Conservation (phyloP, 495 filamentous ascomycete species). For the Xylaria palmicola region DNA sequence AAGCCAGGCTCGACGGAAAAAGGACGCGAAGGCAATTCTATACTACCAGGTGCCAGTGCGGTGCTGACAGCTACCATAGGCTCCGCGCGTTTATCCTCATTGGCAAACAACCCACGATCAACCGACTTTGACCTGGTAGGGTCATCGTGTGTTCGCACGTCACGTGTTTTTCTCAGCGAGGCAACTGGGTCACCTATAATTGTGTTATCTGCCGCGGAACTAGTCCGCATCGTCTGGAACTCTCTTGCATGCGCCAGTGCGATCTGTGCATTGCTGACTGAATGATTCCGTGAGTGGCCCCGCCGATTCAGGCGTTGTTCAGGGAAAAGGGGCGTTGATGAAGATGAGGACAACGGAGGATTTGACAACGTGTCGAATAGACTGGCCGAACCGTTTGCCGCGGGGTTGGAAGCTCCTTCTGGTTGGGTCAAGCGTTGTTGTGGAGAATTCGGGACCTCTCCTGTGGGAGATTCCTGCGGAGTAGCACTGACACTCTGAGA, state of each 20-base stretch:
- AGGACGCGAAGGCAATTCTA: conserved; percentile 50
- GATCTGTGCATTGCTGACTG: conserved; percentile 57
- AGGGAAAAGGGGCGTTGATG: conserved; percentile 39
- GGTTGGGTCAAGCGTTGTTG: conserved; percentile 45
- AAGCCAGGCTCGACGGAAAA: conserved; percentile 32
- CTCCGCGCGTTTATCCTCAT: conserved; percentile 60
- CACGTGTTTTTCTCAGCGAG: conserved; percentile 42
- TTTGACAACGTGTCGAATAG: conserved; percentile 36
- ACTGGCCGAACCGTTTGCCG: conserved; percentile 38
- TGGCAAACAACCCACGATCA: conserved; percentile 55
- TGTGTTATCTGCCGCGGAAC: conserved; percentile 45
- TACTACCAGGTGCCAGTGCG: conserved; percentile 60
- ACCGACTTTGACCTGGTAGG: conserved; percentile 51
- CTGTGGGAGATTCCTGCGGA: conserved; percentile 55
- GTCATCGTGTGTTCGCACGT: conserved; percentile 49
- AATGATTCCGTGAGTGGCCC: conserved; percentile 41
- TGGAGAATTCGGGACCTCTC: conserved; percentile 30
- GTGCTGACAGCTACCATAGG: conserved; percentile 62
- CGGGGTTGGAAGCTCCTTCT: conserved; percentile 38
- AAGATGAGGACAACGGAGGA: conserved; percentile 64
- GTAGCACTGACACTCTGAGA: conserved; percentile 77
- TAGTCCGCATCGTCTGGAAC: conserved; percentile 43
- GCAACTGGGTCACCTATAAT: conserved; percentile 38
- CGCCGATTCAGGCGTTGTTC: conserved; percentile 21
- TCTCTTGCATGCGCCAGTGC: conserved; percentile 39